Evolutionary conservation across 192 early-diverging fungal genomes (phyloP).

Genomic region (Chytriomyces confervae): DNA sequence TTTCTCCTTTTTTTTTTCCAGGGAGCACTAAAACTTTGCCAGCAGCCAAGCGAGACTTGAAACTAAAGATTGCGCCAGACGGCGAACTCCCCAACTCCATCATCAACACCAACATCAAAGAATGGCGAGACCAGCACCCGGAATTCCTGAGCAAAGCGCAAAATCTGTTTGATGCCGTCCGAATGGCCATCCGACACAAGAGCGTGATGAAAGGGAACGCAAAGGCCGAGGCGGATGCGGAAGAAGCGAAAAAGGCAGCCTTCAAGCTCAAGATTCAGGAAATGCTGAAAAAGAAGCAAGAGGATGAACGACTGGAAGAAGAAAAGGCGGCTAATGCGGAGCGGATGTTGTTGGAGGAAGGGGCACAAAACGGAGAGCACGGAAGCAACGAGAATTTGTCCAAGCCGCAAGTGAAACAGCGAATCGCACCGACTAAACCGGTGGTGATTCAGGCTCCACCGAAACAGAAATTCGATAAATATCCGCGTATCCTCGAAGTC

Average conservation of each 20-base stretch:
- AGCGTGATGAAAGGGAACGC: slow-evolving; percentile 4
- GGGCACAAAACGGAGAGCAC: slow-evolving; percentile 15
- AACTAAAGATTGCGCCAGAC: slow-evolving; percentile 52
- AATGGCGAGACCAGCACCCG: slow-evolving; percentile 45
- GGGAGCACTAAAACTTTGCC: not conserved
- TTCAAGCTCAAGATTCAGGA: slow-evolving; percentile 57
- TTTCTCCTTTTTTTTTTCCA: not conserved
- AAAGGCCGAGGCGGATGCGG: not conserved
- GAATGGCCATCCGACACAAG: slow-evolving; percentile 11
- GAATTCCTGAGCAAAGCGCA: not conserved
- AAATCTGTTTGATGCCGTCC: slow-evolving; percentile 4
- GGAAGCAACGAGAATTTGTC: slow-evolving; percentile 16
- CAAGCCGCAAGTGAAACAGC: slow-evolving; percentile 6
- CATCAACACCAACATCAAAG: slow-evolving; percentile 29
- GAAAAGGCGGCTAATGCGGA: slow-evolving; percentile 32
- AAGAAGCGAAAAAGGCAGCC: slow-evolving; percentile 40
- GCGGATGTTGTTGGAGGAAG: not conserved
- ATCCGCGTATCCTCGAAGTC: slow-evolving; percentile 47
- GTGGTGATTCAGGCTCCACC: slow-evolving; percentile 3
- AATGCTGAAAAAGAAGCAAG: slow-evolving; percentile 45
- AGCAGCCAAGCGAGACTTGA: not conserved
- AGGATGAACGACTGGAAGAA: slow-evolving; percentile 36
- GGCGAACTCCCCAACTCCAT: slow-evolving; percentile 56
- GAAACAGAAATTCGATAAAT: slow-evolving; percentile 27
- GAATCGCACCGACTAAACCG: not conserved